These are phyloP conservation scores for Colletotrichum shisoi DNA, from an alignment of 2,329 filamentous ascomycete species.

Conservation along the genomic window DNA sequence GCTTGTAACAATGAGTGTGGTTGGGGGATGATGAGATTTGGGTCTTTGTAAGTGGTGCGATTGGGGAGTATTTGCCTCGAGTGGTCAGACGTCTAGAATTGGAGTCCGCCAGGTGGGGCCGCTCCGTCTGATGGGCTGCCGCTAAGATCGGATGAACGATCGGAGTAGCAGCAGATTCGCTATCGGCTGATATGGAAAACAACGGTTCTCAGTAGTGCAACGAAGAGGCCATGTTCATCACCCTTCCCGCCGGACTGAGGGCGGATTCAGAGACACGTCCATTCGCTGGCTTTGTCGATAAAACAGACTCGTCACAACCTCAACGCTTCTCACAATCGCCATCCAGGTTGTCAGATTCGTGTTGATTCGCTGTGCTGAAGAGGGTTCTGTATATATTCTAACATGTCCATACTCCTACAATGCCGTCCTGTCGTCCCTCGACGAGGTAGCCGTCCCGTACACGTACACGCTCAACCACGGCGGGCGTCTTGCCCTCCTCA, in stretches of 20 bases:
- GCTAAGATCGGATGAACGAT: slow-evolving; percentile 23
- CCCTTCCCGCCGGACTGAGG: not conserved
- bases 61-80: not conserved
- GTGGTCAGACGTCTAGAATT: not conserved
- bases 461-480: slow-evolving; percentile 82
- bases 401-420: slow-evolving; percentile 90
- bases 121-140: slow-evolving; percentile 24
- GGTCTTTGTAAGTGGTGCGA: not conserved
- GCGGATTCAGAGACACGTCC: not conserved
- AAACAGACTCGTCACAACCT: not conserved
- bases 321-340: not conserved
- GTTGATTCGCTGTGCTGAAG: slow-evolving; percentile 36
- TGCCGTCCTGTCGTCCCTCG: slow-evolving; percentile 86
- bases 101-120: slow-evolving; percentile 15
- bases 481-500: slow-evolving; percentile 69
- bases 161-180: not conserved
- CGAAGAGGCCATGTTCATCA: not conserved
- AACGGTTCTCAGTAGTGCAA: not conserved
- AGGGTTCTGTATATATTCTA: slow-evolving; percentile 44
- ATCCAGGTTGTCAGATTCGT: slow-evolving; percentile 15
- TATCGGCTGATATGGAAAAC: not conserved
- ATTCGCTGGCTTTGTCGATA: not conserved
- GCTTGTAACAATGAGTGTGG: too few relatives aligned
- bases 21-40: not conserved
- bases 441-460: slow-evolving; percentile 94